A percentile compares a stretch with the other conserved stretches of the same genome.
These are phyloP conservation scores for Aspergillus cristatus DNA, from an alignment of 495 filamentous ascomycete species.

Conservation along the genomic window DNA sequence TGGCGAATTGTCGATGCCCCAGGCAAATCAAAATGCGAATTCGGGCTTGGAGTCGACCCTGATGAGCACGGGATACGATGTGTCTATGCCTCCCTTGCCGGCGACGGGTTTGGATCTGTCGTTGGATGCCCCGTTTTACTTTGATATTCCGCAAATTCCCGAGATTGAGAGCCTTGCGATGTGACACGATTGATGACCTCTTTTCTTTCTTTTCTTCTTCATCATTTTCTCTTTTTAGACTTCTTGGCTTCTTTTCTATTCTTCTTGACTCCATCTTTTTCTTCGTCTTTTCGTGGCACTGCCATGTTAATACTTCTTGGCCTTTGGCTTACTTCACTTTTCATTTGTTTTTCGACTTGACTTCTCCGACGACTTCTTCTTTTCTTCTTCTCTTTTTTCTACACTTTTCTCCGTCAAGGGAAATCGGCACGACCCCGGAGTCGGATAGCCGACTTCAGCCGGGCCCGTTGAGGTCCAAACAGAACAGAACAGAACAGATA, in stretches of 20 bases:
- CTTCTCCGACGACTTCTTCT: conserved; percentile 1
- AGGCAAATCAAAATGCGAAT: conserved; percentile 7
- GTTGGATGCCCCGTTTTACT: conserved; percentile 26
- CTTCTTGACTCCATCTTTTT: conserved; percentile 1
- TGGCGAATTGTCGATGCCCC: conserved; percentile 1
- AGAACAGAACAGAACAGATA: too few relatives aligned
- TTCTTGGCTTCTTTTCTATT: not conserved
- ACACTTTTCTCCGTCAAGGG: too few relatives aligned
- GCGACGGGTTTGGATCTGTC: conserved; percentile 17
- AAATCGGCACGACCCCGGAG: too few relatives aligned
- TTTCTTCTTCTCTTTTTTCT: not conserved
- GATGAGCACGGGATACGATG: conserved; percentile 20
- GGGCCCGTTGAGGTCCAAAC: too few relatives aligned
- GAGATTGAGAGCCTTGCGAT: conserved; percentile 32
- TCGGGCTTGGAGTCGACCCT: conserved; percentile 19
- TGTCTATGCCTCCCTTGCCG: conserved; percentile 7
- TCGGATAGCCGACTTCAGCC: too few relatives aligned
- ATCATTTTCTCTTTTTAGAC: conserved; percentile 3
- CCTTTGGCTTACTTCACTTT: not conserved
- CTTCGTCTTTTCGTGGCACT: not conserved
- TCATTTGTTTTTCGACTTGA: conserved; percentile 3
- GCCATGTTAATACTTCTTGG: too few relatives aligned
- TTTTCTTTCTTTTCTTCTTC: conserved; percentile 1
- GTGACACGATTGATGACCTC: conserved; percentile 13
- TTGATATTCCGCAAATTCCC: conserved; percentile 22